phyloP scores from a whole-genome alignment of 2,329 filamentous ascomycete genomes.

The Fusarium torulosum region DNA sequence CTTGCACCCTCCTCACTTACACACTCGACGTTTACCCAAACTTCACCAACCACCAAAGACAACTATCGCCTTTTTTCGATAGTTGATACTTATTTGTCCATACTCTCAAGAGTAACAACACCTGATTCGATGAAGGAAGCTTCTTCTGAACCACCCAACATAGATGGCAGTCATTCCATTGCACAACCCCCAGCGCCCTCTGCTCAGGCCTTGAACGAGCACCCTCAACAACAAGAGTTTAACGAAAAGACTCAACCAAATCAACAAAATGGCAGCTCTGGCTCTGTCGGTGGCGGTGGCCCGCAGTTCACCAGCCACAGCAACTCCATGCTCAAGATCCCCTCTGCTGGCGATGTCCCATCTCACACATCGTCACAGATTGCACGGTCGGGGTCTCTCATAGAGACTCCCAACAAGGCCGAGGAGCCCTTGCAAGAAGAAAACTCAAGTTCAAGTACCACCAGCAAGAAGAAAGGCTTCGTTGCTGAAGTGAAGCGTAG shows the following conservation, averaged over 20 bases:
- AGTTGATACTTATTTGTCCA: slow-evolving; percentile 15
- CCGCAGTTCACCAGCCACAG: slow-evolving; percentile 34
- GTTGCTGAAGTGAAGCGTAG: slow-evolving; percentile 63
- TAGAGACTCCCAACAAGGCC: slow-evolving; percentile 52
- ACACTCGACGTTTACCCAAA: slow-evolving; percentile 23
- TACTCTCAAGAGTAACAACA: slow-evolving; percentile 23
- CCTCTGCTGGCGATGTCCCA: slow-evolving; percentile 46
- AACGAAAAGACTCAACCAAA: slow-evolving; percentile 27
- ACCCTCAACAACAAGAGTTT: slow-evolving; percentile 11
- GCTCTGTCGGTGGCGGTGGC: slow-evolving; percentile 20
- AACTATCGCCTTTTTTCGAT: slow-evolving; percentile 18
- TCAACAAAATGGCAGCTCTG: slow-evolving; percentile 13
- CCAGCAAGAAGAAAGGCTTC: slow-evolving; percentile 55
- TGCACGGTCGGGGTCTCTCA: slow-evolving; percentile 69
- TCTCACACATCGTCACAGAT: slow-evolving; percentile 61
- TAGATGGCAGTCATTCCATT: slow-evolving; percentile 70
- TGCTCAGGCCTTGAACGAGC: slow-evolving; percentile 39
- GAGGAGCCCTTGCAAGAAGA: slow-evolving; percentile 36
- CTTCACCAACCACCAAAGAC: slow-evolving; percentile 37
- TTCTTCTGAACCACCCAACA: slow-evolving; percentile 65
- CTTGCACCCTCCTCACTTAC: slow-evolving; percentile 18
- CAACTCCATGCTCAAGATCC: slow-evolving; percentile 46
- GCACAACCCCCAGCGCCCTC: slow-evolving; percentile 64
- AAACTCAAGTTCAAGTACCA: slow-evolving; percentile 50
- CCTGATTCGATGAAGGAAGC: slow-evolving; percentile 72